Evolutionary conservation across 2,329 filamentous ascomycete species (phyloP), one percentile per base, ranked within the genome.

Genomic region (Hypoxylon rubiginosum): DNA sequence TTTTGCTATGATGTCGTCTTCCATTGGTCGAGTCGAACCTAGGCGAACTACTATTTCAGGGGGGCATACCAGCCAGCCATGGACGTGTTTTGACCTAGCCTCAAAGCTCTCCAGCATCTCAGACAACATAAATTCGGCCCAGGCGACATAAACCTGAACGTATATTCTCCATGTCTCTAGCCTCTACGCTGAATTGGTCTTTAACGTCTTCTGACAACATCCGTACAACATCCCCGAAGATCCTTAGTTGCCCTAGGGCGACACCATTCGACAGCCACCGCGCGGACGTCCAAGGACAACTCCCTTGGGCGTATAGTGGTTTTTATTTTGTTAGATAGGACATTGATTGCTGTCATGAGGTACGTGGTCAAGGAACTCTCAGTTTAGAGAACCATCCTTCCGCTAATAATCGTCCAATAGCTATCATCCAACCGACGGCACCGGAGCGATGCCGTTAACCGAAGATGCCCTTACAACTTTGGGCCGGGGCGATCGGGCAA

Each of bases 381-480:
- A 13, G 10, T n/a, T 8, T 32, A 5, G n/a, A 48, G 9, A 19
- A 5, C 3, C 13, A 26, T 26, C 34, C n/a, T 26, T 19, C 30
- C 4, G 24, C 45, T n/a, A n/a, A n/a, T 36, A 19, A 52, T 10
- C 32, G 32, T 26, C 30, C 7, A 21, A n/a, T 32, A 30, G 10
- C 11, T 17, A 41, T n/a, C 11, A 51, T 26, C 13, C 3, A 3
- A 10, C 26, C n/a, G 15, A 26, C n/a, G n/a, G 28, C 1, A 45
- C 36, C 11, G 39, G 2, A 46, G n/a, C 21, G 19, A 55, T 55
- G 56, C 36, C 46, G 26, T 34, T 56, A 17, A 60, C 26, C 21
- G 24, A 53, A 28, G 3, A 13, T 8, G 24, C 50, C 30, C 34
- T 57, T 32, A 24, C 46, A 26, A 9, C 34, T 0, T 15, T 49